Evolutionary conservation across 306 rosid species (phyloP).

Genomic region (Glycine latifolia): DNA sequence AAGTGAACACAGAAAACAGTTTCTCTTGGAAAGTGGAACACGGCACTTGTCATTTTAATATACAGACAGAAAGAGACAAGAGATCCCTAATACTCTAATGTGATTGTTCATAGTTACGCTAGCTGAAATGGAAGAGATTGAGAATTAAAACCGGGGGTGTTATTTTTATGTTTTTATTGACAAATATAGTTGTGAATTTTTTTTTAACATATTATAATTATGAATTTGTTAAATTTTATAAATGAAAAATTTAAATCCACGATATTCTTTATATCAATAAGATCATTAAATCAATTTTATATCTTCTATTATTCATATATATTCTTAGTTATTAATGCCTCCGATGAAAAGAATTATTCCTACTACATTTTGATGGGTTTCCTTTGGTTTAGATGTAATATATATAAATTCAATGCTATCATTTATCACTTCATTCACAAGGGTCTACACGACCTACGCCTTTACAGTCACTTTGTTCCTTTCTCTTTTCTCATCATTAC

Average conservation of each 20-base stretch:
- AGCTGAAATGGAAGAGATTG: neutral
- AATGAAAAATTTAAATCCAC: no score
- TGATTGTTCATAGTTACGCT: neutral
- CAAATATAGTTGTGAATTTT: no score
- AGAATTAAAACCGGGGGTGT: conserved; percentile 1
- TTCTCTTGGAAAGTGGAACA: neutral
- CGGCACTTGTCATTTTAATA: neutral
- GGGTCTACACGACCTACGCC: neutral
- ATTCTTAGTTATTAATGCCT: no score
- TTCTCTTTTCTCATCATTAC: conserved; percentile 1
- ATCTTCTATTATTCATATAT: no score
- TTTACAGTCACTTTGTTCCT: neutral
- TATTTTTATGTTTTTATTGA: no score
- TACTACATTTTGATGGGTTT: neutral
- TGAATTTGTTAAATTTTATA: no score
- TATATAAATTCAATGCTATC: neutral
- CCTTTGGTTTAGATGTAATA: neutral
- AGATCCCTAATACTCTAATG: neutral
- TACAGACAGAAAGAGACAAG: neutral
- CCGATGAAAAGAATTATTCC: no score
- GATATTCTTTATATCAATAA: no score
- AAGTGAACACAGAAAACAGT: neutral
- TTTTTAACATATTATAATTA: no score
- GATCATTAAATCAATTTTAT: no score
- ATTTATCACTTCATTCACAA: neutral